Conservation (phyloP, 495 filamentous ascomycete genomes). For the Neohortaea acidophila region DNA sequence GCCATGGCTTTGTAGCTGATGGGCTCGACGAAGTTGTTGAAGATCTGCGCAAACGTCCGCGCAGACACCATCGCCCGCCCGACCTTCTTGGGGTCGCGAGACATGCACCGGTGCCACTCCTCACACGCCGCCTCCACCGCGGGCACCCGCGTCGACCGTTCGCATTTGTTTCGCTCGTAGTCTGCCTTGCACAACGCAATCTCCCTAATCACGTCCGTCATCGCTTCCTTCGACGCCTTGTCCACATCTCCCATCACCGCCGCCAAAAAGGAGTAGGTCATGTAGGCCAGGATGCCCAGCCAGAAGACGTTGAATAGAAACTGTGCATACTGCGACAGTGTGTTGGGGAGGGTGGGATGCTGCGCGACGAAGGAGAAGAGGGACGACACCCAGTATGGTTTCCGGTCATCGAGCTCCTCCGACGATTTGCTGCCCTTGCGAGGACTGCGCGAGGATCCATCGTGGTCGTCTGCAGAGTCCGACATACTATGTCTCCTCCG, state of each 20-base stretch:
- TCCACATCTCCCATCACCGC: conserved; percentile 65
- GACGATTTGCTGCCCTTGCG: conserved; percentile 20
- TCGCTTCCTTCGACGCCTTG: conserved; percentile 47
- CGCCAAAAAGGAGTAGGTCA: conserved; percentile 51
- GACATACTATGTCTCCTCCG: conserved; percentile 21
- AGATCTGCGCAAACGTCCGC: conserved; percentile 68
- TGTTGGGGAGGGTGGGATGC: conserved; percentile 72
- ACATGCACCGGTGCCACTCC: conserved; percentile 78
- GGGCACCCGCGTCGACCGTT: conserved; percentile 42
- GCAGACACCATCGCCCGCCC: conserved; percentile 53
- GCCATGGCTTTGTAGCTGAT: conserved; percentile 59
- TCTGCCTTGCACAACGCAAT: conserved; percentile 55
- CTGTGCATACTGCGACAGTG: conserved; percentile 74
- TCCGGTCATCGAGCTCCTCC: conserved; percentile 6
- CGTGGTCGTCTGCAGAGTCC: conserved; percentile 33
- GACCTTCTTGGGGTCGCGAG: conserved; percentile 49
- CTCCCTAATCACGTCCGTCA: conserved; percentile 48
- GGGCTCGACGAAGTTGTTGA: conserved; percentile 55
- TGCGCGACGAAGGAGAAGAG: conserved; percentile 55
- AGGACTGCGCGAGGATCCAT: conserved; percentile 7
- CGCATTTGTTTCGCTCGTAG: conserved; percentile 62
- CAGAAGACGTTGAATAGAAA: conserved; percentile 64
- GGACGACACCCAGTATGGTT: conserved; percentile 30
- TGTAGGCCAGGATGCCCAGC: conserved; percentile 48
- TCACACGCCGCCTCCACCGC: conserved; percentile 58